Conservation (phyloP, 768 basidiomycete genomes). For the Steccherinum ochraceum region DNA sequence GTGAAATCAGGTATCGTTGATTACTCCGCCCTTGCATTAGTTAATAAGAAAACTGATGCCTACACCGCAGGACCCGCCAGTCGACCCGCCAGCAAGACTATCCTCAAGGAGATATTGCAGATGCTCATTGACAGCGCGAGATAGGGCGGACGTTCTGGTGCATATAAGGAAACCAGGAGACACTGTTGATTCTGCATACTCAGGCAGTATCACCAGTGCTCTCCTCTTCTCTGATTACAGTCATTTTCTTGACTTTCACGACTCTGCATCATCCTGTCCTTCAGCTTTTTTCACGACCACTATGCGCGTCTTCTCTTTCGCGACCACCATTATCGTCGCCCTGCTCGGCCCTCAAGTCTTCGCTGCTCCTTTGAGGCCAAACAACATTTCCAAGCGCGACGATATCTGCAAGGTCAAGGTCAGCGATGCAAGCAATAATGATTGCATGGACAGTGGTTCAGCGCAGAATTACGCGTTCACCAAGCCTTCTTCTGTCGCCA, state of each 20-base stretch:
- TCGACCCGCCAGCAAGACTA: no score
- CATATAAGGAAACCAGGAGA: not conserved
- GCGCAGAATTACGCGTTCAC: not conserved
- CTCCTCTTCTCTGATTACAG: not conserved
- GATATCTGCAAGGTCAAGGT: not conserved
- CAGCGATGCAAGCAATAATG: not conserved
- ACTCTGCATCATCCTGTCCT: not conserved
- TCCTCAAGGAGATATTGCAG: no score
- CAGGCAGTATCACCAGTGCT: not conserved
- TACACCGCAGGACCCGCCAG: no score
- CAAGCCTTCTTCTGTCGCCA: not conserved
- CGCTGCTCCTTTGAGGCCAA: not conserved
- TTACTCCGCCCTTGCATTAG: no score
- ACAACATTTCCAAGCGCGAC: not conserved
- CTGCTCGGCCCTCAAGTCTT: not conserved
- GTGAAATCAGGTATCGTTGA: no score
- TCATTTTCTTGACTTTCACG: not conserved
- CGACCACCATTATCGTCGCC: not conserved
- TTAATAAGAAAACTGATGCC: no score
- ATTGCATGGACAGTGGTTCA: not conserved
- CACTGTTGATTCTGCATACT: not conserved
- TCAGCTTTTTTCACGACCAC: not conserved
- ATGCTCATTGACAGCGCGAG: no score
- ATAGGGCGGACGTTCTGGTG: no score
- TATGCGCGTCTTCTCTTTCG: not conserved